Evolutionary conservation across 73 alveolate genomes (phyloP).

Genomic region (Uronychia binucleata): DNA sequence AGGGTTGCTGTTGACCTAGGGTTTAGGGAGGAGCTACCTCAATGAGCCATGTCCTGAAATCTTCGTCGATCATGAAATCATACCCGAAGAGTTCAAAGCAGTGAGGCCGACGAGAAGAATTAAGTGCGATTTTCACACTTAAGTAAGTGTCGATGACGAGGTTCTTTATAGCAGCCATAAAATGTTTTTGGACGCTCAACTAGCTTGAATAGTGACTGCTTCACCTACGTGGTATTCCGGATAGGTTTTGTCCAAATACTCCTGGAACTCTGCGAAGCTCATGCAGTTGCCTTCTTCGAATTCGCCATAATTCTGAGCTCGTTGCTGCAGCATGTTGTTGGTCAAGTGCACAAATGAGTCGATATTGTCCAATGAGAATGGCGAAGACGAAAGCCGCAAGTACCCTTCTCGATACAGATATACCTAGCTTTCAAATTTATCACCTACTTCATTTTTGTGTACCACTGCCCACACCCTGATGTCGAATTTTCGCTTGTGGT

Average conservation of each 20-base stretch:
- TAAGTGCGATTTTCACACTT: slow-evolving; percentile 17
- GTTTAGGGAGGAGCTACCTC: no score
- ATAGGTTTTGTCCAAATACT: slow-evolving; percentile 37
- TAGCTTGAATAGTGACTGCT: neutral
- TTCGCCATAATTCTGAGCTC: slow-evolving; percentile 64
- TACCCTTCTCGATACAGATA: slow-evolving; percentile 57
- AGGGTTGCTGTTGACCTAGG: slow-evolving; percentile 86
- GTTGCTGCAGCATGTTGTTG: slow-evolving; percentile 80
- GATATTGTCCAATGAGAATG: slow-evolving; percentile 43
- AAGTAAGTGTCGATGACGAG: slow-evolving; percentile 32
- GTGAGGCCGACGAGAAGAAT: slow-evolving; percentile 47
- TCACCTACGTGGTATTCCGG: slow-evolving; percentile 36
- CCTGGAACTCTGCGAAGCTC: slow-evolving; percentile 73
- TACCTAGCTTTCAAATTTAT: neutral
- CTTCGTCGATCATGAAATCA: slow-evolving; percentile 83
- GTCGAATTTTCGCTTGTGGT: slow-evolving; percentile 85
- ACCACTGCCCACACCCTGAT: slow-evolving; percentile 85
- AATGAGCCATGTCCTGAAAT: slow-evolving; percentile 66
- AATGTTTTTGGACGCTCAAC: slow-evolving; percentile 19
- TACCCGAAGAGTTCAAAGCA: slow-evolving; percentile 77
- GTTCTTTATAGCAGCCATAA: slow-evolving; percentile 28
- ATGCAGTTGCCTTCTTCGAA: slow-evolving; percentile 87
- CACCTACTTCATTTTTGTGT: slow-evolving; percentile 39
- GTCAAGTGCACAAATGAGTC: slow-evolving; percentile 84
- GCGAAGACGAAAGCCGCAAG: slow-evolving; percentile 40